These are phyloP conservation scores for Amborella trichopoda DNA, from an alignment of 164 flowering plant genomes.

Conservation along the genomic window DNA sequence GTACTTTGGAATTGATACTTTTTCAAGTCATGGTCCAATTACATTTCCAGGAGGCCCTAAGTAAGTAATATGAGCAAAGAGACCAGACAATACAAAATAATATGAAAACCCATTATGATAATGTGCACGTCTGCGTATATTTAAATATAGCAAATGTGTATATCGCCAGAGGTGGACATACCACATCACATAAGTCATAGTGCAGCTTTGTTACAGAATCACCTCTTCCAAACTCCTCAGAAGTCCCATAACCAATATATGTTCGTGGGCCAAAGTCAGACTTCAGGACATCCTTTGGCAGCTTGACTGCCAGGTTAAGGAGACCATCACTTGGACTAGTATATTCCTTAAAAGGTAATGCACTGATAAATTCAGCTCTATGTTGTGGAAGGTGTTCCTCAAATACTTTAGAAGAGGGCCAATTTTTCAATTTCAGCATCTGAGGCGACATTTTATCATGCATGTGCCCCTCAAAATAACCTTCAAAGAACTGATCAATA, in stretches of 20 bases:
- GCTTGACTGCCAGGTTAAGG: slow-evolving; percentile 48
- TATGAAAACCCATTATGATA: too few species aligned
- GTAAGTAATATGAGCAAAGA: too few species aligned
- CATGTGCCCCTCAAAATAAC: slow-evolving; percentile 33
- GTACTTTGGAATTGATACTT: too few species aligned
- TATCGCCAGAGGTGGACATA: too few species aligned
- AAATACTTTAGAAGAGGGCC: slow-evolving; percentile 48
- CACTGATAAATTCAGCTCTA: slow-evolving; percentile 29
- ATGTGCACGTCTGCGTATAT: too few species aligned
- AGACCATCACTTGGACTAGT: slow-evolving; percentile 52
- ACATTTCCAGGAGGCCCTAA: too few species aligned
- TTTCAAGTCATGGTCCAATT: too few species aligned
- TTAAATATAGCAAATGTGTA: too few species aligned
- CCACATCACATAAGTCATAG: slow-evolving; percentile 53
- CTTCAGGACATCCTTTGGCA: slow-evolving; percentile 26
- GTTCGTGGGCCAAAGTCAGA: slow-evolving; percentile 50
- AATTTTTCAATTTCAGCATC: slow-evolving; percentile 45
- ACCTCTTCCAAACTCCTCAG: slow-evolving; percentile 38
- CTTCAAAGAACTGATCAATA: slow-evolving; percentile 32
- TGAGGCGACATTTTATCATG: slow-evolving; percentile 29
- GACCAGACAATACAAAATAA: too few species aligned
- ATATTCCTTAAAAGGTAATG: slow-evolving; percentile 66
- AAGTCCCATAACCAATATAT: slow-evolving; percentile 36
- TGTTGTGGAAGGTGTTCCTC: slow-evolving; percentile 48
- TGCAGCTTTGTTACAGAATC: slow-evolving; percentile 44